Evolutionary conservation across 176 grass and related monocot genomes (phyloP).

Genomic region (Bolboschoenus planiculmis): DNA sequence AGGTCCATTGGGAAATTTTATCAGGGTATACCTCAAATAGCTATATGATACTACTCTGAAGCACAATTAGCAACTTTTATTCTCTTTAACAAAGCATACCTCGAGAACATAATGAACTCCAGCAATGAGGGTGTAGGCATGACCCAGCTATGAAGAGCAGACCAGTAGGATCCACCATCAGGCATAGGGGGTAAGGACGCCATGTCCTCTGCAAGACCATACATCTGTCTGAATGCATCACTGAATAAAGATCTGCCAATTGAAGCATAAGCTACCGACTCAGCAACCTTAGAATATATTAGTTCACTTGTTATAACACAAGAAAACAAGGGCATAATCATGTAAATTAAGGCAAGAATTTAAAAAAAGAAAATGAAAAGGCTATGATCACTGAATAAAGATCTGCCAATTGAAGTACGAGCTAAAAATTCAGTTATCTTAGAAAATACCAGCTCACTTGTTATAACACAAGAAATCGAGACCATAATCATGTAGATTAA

Average conservation of each 20-base stretch:
- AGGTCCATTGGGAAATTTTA: background rate
- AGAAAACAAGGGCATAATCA: background rate
- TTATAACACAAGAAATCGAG: background rate
- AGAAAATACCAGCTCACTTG: background rate
- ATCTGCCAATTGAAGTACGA: background rate
- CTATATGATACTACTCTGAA: background rate
- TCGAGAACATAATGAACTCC: constrained; percentile 93
- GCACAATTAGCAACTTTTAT: background rate
- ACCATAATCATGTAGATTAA: background rate
- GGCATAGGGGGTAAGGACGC: constrained; percentile 79
- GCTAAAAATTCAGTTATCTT: background rate
- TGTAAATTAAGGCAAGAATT: background rate
- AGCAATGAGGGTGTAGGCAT: constrained; percentile 97
- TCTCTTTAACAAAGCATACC: constrained; percentile 31
- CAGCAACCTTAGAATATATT: background rate
- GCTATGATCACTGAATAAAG: background rate
- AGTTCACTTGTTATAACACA: background rate
- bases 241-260: constrained; percentile 60
- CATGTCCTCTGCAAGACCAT: constrained; percentile 52
- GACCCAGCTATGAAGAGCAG: constrained; percentile 90
- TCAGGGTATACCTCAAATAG: background rate
- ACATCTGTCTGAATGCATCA: constrained; percentile 82
- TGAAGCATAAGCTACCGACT: background rate
- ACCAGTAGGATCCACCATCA: constrained; percentile 61
- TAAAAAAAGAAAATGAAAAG: background rate